These are phyloP conservation scores for Russula dissimulans DNA, from an alignment of 768 basidiomycete species.

Conservation along the genomic window DNA sequence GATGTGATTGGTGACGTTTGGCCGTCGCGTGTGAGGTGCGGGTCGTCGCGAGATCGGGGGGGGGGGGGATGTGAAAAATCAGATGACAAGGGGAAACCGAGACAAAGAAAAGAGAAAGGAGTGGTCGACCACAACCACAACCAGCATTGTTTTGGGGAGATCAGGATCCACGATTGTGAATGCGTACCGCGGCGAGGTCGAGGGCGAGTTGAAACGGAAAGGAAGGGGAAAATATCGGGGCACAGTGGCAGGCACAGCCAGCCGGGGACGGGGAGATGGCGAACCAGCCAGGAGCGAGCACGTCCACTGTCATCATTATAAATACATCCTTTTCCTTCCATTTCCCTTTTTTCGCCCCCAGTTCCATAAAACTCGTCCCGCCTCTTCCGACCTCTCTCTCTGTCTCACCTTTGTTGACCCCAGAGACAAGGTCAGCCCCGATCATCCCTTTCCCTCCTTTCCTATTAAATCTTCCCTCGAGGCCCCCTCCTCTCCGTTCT, in stretches of 20 bases:
- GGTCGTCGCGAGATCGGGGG: constrained; percentile 2
- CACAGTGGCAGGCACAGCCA: constrained; percentile 13
- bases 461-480: constrained; percentile 10
- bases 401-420: constrained; percentile 2
- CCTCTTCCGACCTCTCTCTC: background rate
- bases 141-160: background rate
- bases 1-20: constrained; percentile 17
- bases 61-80: constrained; percentile 7
- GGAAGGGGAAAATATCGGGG: constrained; percentile 12
- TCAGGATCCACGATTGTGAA: constrained; percentile 6
- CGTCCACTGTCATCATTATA: constrained; percentile 4
- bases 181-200: constrained; percentile 11
- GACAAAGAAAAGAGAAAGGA: background rate
- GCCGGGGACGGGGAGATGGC: background rate
- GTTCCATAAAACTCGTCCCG: constrained; percentile 3
- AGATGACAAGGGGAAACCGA: constrained; percentile 12
- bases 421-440: constrained; percentile 15
- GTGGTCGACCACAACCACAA: too few relatives aligned
- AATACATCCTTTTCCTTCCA: constrained; percentile 13
- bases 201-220: background rate
- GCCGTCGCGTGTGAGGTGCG: constrained; percentile 1
- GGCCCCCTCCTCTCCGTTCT: background rate
- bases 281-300: background rate
- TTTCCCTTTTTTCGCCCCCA: constrained; percentile 18
- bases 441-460: background rate